Evolutionary conservation across 805 yeast species (phyloP), one percentile per base, ranked within the genome.

Genomic region (Cyberlindnera maclurae): DNA sequence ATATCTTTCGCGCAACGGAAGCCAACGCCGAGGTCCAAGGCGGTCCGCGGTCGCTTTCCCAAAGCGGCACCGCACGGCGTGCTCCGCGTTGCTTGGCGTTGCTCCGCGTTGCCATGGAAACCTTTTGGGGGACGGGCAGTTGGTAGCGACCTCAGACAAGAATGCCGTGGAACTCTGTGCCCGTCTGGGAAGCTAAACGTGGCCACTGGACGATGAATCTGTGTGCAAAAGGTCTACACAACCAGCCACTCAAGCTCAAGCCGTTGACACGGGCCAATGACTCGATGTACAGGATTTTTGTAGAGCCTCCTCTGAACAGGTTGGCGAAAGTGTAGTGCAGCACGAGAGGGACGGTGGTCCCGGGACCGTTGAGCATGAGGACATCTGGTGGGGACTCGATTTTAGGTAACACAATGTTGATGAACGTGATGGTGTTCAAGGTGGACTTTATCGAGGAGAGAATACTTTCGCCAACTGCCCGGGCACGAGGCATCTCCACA

Each of bases 181-280:
- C 60, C 15, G 77, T 79, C 38, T 58, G 53, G 15, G 52, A 44
- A 7, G 70, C 67, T 39, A 93, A 64, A 20, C 68, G 66, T 20
- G 74, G 75, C 98, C 98, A 93, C 58, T 93, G 98, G 8, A 93
- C 97, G 1, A 93, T 53, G 43, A 93, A 83, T 16, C 89, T 65
- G 55, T 87, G 83, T 4, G 79, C 68, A 4, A 93, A 63, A 4
- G 87, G 87, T 44, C 82, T 65, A 12, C 90, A 55, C 15, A 93
- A 57, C 34, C 61, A 55, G 0, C 97, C 98, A 13, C 89, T 78
- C 26, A 88, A 61, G 53, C 96, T 87, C 37, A 93, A 67, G 3
- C 65, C 62, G 38, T 69, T 66, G 9, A 88, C 96, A 31, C 97
- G 66, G 0, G 97, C 97, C 31, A 90, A 65, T 35, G 93, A 80